Evolutionary conservation across 441 rosid genomes (phyloP).

Genomic region (Adansonia grandidieri): DNA sequence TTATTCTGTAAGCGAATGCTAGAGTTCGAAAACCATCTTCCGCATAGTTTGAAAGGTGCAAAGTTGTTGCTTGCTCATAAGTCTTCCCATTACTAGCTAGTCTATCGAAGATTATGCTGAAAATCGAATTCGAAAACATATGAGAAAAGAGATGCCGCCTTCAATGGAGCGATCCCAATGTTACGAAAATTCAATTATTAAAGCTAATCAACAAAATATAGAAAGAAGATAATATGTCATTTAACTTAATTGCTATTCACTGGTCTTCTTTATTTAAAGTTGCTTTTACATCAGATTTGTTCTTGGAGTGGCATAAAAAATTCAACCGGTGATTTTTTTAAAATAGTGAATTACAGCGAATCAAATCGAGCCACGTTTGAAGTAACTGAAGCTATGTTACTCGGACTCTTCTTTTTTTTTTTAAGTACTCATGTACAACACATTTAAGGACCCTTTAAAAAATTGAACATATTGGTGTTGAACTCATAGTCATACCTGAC

Average conservation of each 20-base stretch:
- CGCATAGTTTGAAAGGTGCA: conserved; percentile 59
- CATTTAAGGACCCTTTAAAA: too few relatives aligned
- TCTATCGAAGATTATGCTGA: conserved; percentile 74
- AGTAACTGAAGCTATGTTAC: neutral
- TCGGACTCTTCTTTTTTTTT: too few relatives aligned
- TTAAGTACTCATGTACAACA: too few relatives aligned
- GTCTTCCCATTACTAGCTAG: conserved; percentile 59
- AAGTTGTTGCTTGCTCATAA: conserved; percentile 49
- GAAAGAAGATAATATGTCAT: neutral
- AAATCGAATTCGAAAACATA: conserved; percentile 16
- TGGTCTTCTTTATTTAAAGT: neutral
- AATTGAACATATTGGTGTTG: too few relatives aligned
- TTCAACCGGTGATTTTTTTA: neutral
- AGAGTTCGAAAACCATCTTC: conserved; percentile 87
- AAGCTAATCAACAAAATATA: neutral
- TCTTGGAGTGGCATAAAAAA: neutral
- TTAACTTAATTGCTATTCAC: neutral
- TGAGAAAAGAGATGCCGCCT: neutral
- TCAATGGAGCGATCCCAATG: neutral
- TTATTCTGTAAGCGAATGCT: conserved; percentile 63
- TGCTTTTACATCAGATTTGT: neutral
- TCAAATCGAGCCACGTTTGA: neutral
- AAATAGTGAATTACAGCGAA: neutral
- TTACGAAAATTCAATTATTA: neutral
- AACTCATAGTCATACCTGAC: too few relatives aligned